Conservation (phyloP, 345 rosid genomes). For the Acer campestre region DNA sequence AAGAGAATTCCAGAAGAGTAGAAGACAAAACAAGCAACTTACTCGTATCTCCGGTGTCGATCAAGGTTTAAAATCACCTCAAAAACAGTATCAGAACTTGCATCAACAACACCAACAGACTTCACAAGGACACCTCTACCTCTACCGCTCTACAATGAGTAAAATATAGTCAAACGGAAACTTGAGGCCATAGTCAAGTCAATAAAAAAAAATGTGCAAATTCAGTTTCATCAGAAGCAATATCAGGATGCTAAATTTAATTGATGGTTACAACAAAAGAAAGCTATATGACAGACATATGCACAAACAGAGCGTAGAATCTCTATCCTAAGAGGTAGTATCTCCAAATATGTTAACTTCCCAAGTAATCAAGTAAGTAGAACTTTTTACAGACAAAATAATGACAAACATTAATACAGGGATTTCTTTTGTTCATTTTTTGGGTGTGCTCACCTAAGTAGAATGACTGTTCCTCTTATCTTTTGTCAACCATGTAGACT, state of each 20-base stretch:
- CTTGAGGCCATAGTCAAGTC: not conserved
- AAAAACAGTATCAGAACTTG: constrained; percentile 81
- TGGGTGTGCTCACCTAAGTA: not conserved
- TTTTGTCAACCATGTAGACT: not conserved
- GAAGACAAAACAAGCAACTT: constrained; percentile 34
- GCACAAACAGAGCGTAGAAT: not conserved
- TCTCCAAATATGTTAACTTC: not conserved
- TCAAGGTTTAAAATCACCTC: constrained; percentile 78
- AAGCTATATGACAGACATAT: not conserved
- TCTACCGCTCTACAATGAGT: constrained; percentile 56
- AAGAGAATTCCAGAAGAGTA: constrained; percentile 14
- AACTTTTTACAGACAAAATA: not conserved
- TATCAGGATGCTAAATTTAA: not conserved
- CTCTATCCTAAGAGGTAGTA: not conserved
- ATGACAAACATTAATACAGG: not conserved
- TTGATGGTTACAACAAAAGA: not conserved
- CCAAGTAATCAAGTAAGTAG: not conserved
- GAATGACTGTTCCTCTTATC: not conserved
- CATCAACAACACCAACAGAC: constrained; percentile 87
- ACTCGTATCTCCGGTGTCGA: constrained; percentile 86
- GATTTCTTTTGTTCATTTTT: not conserved
- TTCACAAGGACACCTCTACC: constrained; percentile 84
- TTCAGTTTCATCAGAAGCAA: constrained; percentile 9
- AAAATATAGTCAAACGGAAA: constrained; percentile 19
- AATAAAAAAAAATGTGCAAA: not conserved